Base-by-base conservation (phyloP, 768 basidiomycete genomes). In the Boletus edulis region DNA sequence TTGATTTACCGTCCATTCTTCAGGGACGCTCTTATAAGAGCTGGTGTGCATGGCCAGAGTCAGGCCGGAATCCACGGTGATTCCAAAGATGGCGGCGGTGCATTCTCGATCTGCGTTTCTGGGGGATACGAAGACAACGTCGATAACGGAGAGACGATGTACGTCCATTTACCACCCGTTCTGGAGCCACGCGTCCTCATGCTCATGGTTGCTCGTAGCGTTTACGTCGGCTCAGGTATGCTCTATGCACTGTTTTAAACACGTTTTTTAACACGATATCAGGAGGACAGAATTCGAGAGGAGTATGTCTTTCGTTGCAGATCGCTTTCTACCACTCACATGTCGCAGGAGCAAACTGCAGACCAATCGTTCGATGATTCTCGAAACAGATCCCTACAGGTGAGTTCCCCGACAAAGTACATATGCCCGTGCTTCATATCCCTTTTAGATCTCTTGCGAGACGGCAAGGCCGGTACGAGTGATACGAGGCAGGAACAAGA, bases 91-190 rank as follows among this genome's bases (percentile, higher is more conserved):
- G 47, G 53, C 3, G 64, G 68, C 9, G 71, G 72, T 2, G 74
- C 76, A 9, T 77, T 63, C 49, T 78, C 77, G 14, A 69, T 78
- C 20, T 76, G 77, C 17, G 42, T 78, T 17, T 74, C 77, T 37
- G 68, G 61, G 14, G 74, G 75, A 8, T 78, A 78, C 40, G 72
- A 75, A 43, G 77, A 78, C 58, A 72, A 78, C 53, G n/a, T 46
- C 2, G 77, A 78, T 32, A 1, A 41, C 0, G 77, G 77, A 31
- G 68, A 75, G 0, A 67, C 5, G 8, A 74, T 78, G 76, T 77
- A 56, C 5, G 74, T 57, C 54, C 32, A 29, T 24, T 41, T 24
- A 2, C n/a, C 17, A 31, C 40, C 2, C 29, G 11, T 8, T 54
- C 37, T 12, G 22, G 38, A 15, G 15, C n/a, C 39, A 43, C 18